Percentiles rank a stretch among this genome's conserved stretches.
These are phyloP conservation scores for Mycosphaerella arachidis DNA, from an alignment of 2,329 filamentous ascomycete genomes.

Conservation along the genomic window DNA sequence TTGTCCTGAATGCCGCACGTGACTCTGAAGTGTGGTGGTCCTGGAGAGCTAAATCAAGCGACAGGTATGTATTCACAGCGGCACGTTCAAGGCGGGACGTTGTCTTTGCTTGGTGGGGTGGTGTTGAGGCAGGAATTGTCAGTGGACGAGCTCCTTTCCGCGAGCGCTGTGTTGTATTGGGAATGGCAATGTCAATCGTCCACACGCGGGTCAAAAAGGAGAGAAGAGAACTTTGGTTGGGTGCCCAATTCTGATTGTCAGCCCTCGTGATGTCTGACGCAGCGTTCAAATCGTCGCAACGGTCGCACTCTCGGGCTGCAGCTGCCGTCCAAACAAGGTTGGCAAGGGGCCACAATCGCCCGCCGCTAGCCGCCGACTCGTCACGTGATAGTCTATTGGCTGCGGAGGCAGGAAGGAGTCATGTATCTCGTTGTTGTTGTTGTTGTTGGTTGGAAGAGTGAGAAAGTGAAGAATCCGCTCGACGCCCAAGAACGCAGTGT, in stretches of 20 bases:
- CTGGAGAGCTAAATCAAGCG: not conserved
- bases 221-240: not conserved
- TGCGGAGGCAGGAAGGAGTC: not conserved
- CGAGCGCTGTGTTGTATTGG: not conserved
- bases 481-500: not conserved
- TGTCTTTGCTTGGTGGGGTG: not conserved
- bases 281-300: not conserved
- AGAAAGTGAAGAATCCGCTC: not conserved
- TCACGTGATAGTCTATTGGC: not conserved
- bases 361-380: not conserved
- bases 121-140: not conserved
- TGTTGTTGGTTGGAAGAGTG: not conserved
- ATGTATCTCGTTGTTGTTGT: not conserved
- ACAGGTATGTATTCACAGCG: not conserved
- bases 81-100: not conserved
- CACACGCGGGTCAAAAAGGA: not conserved
- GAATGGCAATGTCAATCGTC: not conserved
- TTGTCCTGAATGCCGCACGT: not conserved
- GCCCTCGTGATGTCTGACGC: not conserved
- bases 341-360: not conserved
- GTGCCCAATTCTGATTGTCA: not conserved
- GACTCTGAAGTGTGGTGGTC: not conserved
- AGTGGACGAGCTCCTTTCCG: not conserved
- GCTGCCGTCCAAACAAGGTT: slow-evolving; percentile 1
- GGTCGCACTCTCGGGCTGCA: not conserved